phyloP scores from a whole-genome alignment of 2,329 filamentous ascomycete species.

The Hypoxylon sp. region DNA sequence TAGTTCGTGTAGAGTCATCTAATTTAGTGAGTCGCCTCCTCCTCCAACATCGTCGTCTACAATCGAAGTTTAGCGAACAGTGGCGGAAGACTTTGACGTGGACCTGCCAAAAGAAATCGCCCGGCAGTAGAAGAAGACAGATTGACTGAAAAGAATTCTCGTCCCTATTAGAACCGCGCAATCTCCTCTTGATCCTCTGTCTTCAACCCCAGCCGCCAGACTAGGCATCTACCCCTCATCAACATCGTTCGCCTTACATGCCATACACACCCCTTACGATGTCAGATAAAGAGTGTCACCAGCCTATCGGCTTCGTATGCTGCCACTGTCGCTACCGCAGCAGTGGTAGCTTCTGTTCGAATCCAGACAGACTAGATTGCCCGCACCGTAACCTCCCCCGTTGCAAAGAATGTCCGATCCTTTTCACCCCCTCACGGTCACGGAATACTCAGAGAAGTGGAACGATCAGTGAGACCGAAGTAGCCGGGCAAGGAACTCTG shows the following conservation, averaged over 20 bases:
- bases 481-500: neutral
- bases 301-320: constrained; percentile 52
- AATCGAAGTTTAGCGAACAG: neutral
- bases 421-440: constrained; percentile 43
- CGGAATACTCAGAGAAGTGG: neutral
- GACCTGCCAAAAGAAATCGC: neutral
- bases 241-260: neutral
- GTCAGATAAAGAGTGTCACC: constrained; percentile 36
- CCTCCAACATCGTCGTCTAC: neutral
- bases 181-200: neutral
- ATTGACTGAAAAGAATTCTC: neutral
- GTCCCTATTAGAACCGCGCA: neutral
- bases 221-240: too few relatives aligned
- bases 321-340: constrained; percentile 49
- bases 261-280: constrained; percentile 8
- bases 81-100: neutral
- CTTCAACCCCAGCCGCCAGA: neutral
- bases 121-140: neutral
- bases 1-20: neutral
- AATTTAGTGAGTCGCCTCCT: constrained; percentile 2
- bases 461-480: neutral
- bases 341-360: constrained; percentile 49
- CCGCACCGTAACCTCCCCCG: constrained; percentile 47
- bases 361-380: constrained; percentile 45
- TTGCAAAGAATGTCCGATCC: constrained; percentile 47